Conservation (phyloP, 139 green algal genomes). For the Astrephomene gubernaculifera region DNA sequence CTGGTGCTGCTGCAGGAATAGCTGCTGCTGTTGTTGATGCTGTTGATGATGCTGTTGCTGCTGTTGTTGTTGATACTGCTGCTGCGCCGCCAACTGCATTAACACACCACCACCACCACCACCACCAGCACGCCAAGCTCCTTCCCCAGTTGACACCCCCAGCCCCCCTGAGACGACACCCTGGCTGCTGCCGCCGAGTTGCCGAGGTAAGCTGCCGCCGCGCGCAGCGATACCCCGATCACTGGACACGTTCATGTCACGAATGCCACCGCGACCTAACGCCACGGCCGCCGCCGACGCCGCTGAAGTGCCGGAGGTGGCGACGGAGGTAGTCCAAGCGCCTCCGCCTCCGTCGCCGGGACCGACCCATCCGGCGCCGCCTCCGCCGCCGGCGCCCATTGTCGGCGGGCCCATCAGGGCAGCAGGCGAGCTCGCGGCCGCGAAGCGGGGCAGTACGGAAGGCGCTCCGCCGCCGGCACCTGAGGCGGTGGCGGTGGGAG, state of each 20-base stretch:
- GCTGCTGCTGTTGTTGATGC: neutral
- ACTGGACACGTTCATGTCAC: too few species aligned
- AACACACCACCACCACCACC: neutral
- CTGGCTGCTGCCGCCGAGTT: too few species aligned
- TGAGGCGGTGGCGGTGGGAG: neutral
- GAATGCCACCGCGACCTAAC: neutral
- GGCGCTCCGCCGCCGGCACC: neutral
- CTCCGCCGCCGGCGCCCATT: neutral
- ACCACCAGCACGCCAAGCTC: too few species aligned
- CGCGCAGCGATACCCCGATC: too few species aligned
- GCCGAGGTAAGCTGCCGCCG: too few species aligned
- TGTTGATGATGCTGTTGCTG: neutral
- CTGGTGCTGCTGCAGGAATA: conserved; percentile 2
- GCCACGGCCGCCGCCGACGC: neutral
- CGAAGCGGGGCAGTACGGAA: neutral
- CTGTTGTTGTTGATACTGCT: neutral
- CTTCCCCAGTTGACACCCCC: too few species aligned
- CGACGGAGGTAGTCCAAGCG: too few species aligned
- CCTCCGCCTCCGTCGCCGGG: neutral
- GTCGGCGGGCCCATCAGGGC: too few species aligned
- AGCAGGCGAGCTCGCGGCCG: neutral
- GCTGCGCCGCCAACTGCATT: neutral
- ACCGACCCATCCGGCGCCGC: neutral
- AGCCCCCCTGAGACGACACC: too few species aligned
- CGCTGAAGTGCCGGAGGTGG: too few species aligned